Evolutionary conservation across 2,329 filamentous ascomycete genomes (phyloP), one percentile per base, ranked within the genome.

Genomic region (Aspergillus sclerotialis): DNA sequence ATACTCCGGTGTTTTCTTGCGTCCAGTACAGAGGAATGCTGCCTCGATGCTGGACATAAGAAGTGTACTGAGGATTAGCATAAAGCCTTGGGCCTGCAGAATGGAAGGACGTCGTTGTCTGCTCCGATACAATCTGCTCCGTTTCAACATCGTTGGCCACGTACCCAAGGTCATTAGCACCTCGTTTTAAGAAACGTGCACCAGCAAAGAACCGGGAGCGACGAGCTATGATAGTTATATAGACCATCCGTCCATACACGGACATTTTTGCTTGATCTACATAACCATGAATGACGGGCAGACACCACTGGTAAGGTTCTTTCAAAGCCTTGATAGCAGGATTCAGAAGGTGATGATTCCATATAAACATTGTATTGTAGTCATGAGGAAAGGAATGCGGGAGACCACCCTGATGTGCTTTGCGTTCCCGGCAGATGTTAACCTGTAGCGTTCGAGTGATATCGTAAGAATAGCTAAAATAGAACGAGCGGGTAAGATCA

Each of bases 131-230:
- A 40, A 98, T 95, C 58, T 98, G 92, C 62, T 98, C 92, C 1
- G 92, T 96, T 63, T 98, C 93, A 15, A 98, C 92, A 61, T 98
- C 93, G 55, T 98, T 98, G 33, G 92, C 93, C 35, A 98, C 92
- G 56, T 94, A 94, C 10, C 92, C 90, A 37, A 89, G 60, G 58
- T 98, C 92, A 52, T 98, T 98, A 30, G 88, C 84, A 19, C 92
- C 92, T 38, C 92, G 80, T 61, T 98, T 98, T 34, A 98, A 65
- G 48, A 95, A 98, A 3, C 92, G 76, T 24, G 92, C 92, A 17
- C 92, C 92, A 3, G 92, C 92, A 60, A 96, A 98, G 60, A 86
- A 87, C 7, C 92, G 78, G 11, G 92, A 98, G 19, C 92, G 78
- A 36, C 92, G 75, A 3, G 92, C 93, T 50, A 98, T 94, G 33